Evolutionary conservation across 2,329 filamentous ascomycete genomes (phyloP), one percentile per base, ranked within the genome.

Genomic region (Gaeumannomyces sp.): DNA sequence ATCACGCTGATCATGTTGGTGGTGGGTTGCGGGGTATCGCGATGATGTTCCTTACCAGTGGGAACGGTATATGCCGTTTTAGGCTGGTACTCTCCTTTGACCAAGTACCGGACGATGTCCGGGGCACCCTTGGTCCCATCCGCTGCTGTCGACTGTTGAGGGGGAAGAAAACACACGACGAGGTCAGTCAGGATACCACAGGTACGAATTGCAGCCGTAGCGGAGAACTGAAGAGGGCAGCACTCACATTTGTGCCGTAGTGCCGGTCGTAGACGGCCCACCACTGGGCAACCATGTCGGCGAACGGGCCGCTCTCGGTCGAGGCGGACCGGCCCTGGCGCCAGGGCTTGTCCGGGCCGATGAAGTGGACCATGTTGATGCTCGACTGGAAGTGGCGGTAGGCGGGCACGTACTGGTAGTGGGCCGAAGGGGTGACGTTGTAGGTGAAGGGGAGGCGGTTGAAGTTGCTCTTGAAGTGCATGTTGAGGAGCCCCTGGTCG

Each of bases 371-470:
- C 80, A 96, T 85, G 73, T 85, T 93, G 72, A 99, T 96, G 70
- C 87, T 90, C 61, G 90, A 90, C 77, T 96, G 91, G 76, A 96
- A 96, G 80, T 98, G 92, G 69, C 88, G 87, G 77, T 96, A 99
- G 63, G 95, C 95, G 16, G 95, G 95, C 65, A 97, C 84, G 77
- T 98, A 99, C 78, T 99, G 95, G 79, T 99, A 99, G 75, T 97
- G 93, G 29, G 90, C 93, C 68, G 92, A 97, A 1, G 95, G 95
- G 0, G 95, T 99, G 76, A 95, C 95, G 76, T 99, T 99, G 81
- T 98, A 99, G 62, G 89, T 89, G 78, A 99, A 99, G 77, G 91
- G 93, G 73, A 99, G 78, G 69, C 93, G 88, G 76, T 97, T 89
- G 85, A 89, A 97, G 67, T 85, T 85, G 74, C 89, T 81, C 77